Evolutionary conservation across 2,329 filamentous ascomycete species (phyloP).

Genomic region (Leptographium flavum): DNA sequence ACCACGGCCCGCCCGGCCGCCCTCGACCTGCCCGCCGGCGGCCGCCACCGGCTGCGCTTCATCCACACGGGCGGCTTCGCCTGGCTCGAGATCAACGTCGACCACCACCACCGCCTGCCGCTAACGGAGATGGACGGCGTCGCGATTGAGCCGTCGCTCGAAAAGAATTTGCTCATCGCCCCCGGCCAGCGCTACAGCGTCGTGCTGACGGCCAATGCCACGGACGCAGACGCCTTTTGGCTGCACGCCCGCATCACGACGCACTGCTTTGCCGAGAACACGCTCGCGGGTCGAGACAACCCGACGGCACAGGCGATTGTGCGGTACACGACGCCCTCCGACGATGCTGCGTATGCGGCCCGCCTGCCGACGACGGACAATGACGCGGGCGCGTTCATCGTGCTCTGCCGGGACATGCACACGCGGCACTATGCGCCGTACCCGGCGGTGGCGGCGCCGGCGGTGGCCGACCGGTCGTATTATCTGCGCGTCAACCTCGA

Average conservation of each 20-base stretch:
- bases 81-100: constrained; percentile 57
- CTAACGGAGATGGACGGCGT: constrained; percentile 60
- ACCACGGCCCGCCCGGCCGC: constrained; percentile 22
- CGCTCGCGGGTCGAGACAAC: constrained; percentile 25
- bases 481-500: constrained; percentile 43
- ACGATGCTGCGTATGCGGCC: neutral
- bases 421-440: constrained; percentile 29
- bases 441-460: constrained; percentile 25
- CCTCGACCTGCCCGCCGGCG: constrained; percentile 34
- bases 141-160: constrained; percentile 43
- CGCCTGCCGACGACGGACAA: constrained; percentile 18
- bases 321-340: constrained; percentile 22
- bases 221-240: constrained; percentile 40
- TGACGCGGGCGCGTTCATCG: constrained; percentile 19
- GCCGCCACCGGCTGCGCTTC: constrained; percentile 51
- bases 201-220: constrained; percentile 45
- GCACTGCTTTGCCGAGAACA: constrained; percentile 41
- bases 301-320: constrained; percentile 35
- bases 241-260: constrained; percentile 48
- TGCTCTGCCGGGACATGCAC: constrained; percentile 37
- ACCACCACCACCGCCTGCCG: constrained; percentile 38
- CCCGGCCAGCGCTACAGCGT: constrained; percentile 60
- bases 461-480: constrained; percentile 34
- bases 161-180: constrained; percentile 48
- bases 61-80: constrained; percentile 59